These are phyloP conservation scores for Trichosporon sp. DNA, from an alignment of 1,284 basidiomycete genomes.

Conservation along the genomic window DNA sequence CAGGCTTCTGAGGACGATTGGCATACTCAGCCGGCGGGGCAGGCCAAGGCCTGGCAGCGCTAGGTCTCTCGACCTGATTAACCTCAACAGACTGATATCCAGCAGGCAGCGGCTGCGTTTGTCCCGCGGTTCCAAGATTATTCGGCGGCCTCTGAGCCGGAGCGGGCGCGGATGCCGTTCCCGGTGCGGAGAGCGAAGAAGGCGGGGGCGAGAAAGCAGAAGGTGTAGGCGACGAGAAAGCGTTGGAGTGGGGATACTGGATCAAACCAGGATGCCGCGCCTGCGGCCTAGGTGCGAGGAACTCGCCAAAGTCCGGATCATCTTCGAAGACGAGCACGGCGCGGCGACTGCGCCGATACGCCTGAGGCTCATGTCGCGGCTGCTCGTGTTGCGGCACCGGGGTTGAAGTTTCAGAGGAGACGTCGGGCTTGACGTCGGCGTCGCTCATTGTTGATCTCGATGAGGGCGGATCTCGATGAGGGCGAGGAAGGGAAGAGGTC, in stretches of 20 bases:
- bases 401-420: neutral
- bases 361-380: neutral
- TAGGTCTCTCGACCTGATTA: neutral
- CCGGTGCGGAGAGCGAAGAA: too few species aligned
- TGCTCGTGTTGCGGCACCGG: neutral
- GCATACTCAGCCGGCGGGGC: neutral
- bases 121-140: neutral
- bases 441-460: neutral
- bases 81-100: neutral
- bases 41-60: neutral
- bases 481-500: neutral
- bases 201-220: neutral
- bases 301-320: neutral
- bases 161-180: too few species aligned
- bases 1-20: neutral
- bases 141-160: neutral
- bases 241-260: neutral
- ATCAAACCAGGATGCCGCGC: neutral
- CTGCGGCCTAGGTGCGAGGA: neutral
- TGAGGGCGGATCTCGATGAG: too few species aligned
- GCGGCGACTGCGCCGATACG: neutral
- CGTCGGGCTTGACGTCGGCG: neutral
- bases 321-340: neutral
- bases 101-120: neutral
- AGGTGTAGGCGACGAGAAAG: too few species aligned